Conservation (phyloP, 768 basidiomycete species). For the Dioszegia crocea region DNA sequence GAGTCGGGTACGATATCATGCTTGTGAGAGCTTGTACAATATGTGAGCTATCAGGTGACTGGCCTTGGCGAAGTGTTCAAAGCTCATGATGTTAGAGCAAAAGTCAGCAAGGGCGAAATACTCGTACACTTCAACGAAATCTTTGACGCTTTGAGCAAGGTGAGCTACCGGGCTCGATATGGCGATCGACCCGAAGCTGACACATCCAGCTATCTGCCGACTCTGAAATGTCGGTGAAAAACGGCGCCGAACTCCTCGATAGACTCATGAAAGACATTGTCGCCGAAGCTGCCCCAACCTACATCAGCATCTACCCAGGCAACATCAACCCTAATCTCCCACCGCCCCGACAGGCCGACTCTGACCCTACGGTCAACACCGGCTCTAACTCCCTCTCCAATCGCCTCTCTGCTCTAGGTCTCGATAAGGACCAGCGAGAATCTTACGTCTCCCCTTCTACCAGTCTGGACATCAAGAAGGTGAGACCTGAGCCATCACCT, state of each 20-base stretch:
- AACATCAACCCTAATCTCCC: slow-evolving; percentile 27
- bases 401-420: neutral
- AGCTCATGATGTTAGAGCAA: slow-evolving; percentile 33
- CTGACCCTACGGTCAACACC: neutral
- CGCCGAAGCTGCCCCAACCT: slow-evolving; percentile 89
- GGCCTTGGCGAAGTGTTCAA: neutral
- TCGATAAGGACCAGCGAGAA: neutral
- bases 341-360: slow-evolving; percentile 1
- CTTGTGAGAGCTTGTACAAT: slow-evolving; percentile 96
- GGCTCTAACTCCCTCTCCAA: neutral
- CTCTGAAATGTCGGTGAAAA: slow-evolving; percentile 92
- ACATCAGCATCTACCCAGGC: slow-evolving; percentile 72
- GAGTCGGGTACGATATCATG: slow-evolving; percentile 90
- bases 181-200: neutral
- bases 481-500: slow-evolving; percentile 27
- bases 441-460: neutral
- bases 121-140: slow-evolving; percentile 97
- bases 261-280: slow-evolving; percentile 97
- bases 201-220: slow-evolving; percentile 82
- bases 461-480: slow-evolving; percentile 52
- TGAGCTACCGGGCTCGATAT: slow-evolving; percentile 43
- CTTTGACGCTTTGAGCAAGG: slow-evolving; percentile 95
- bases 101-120: slow-evolving; percentile 92
- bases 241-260: slow-evolving; percentile 93
- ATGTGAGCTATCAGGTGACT: slow-evolving; percentile 56